Base-by-base conservation (phyloP, 306 rosid genomes). In the Argentina anserina region DNA sequence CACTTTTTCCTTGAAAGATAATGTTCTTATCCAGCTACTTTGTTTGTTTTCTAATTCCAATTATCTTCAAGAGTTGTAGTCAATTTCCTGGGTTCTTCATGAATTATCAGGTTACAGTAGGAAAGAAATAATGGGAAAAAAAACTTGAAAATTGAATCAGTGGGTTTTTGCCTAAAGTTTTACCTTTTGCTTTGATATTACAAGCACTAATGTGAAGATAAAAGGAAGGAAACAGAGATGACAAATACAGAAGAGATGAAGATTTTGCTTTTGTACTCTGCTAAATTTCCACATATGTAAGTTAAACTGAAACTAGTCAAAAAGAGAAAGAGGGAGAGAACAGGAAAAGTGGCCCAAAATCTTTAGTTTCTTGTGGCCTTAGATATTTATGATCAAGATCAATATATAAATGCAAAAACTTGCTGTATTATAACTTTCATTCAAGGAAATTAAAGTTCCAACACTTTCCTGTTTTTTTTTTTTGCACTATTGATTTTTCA, bases 271-370 rank as follows among this genome's bases (percentile, higher is more conserved):
- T 21, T n/a, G 9, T 13, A 31, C 31, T 58, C 58, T 34, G 14
- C 42, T n/a, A 39, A 36, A 69, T 36, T 52, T 70, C 14, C 74
- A 29, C 52, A n/a, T n/a, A n/a, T n/a, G n/a, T n/a, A n/a, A n/a
- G n/a, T n/a, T n/a, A n/a, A 5, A 29, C 8, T 58, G 64, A 58
- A 28, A 43, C 13, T 33, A 4, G 21, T 13, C 26, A 62, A 34
- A 34, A 60, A 18, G 25, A 3, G 40, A 17, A 17, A 31, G 73
- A 33, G n/a, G n/a, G n/a, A n/a, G n/a, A n/a, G n/a, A 17, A 12
- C 29, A 23, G 14, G 43, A 37, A 49, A 52, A 36, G 64, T 70
- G 36, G 39, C 36, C 6, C 9, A 11, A 50, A 13, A 69, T 3
- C 65, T 23, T 59, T 15, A 50, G 34, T 34, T 33, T 31, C 42